Evolutionary conservation across 2,329 filamentous ascomycete genomes (phyloP).

Genomic region (Aspergillus fischeri): DNA sequence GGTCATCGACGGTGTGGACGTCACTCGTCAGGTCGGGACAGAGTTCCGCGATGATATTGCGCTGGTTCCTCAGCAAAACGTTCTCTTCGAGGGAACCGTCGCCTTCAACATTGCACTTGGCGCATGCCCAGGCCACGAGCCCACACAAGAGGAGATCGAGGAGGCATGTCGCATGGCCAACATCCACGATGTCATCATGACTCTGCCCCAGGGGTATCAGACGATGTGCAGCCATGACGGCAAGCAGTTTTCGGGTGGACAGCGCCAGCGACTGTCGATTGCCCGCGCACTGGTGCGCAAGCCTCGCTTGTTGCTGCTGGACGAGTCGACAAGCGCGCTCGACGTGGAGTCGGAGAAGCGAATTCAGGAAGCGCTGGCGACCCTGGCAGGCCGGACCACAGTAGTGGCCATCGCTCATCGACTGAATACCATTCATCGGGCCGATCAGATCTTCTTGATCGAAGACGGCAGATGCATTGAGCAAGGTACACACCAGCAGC

Average conservation of each 20-base stretch:
- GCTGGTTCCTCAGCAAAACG: constrained; percentile 46
- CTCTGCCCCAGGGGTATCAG: constrained; percentile 62
- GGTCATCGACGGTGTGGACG: constrained; percentile 49
- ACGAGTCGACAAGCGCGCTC: constrained; percentile 58
- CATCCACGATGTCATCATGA: constrained; percentile 64
- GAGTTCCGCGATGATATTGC: constrained; percentile 44
- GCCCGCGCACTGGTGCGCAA: constrained; percentile 54
- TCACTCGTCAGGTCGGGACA: constrained; percentile 36
- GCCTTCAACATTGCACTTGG: constrained; percentile 45
- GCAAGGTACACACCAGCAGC: constrained; percentile 46
- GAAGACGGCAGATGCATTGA: constrained; percentile 48
- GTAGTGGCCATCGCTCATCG: constrained; percentile 42
- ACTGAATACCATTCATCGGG: constrained; percentile 44
- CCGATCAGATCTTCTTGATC: constrained; percentile 74
- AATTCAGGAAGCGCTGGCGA: constrained; percentile 41
- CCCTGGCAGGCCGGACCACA: constrained; percentile 31
- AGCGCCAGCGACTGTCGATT: constrained; percentile 56
- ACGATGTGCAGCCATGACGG: constrained; percentile 57
- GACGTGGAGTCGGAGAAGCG: constrained; percentile 51
- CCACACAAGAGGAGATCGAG: constrained; percentile 58
- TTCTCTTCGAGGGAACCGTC: constrained; percentile 47
- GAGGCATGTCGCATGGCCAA: constrained; percentile 65
- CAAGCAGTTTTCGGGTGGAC: constrained; percentile 53
- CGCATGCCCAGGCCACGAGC: constrained; percentile 51
- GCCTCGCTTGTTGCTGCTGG: constrained; percentile 53